phyloP scores from a whole-genome alignment of 306 rosid species.

The Hippophae tibetana region DNA sequence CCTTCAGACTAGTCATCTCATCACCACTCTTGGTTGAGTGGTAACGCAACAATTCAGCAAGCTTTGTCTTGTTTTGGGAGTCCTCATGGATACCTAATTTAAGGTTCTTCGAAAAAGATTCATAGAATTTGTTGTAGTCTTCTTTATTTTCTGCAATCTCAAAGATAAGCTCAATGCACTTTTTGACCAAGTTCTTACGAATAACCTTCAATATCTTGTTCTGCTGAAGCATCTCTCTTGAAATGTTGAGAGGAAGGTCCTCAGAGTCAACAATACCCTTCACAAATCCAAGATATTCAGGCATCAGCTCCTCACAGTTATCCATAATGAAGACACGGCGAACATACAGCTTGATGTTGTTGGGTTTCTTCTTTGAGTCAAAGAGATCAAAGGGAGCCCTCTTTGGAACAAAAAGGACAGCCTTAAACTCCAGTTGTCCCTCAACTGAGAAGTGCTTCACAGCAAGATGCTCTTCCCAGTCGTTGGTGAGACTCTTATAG shows the following conservation, averaged over 20 bases:
- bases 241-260: constrained; percentile 88
- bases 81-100: constrained; percentile 86
- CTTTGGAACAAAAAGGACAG: constrained; percentile 83
- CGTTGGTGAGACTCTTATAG: constrained; percentile 87
- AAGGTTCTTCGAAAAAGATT: constrained; percentile 84
- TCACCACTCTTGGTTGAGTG: constrained; percentile 92
- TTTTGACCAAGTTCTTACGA: constrained; percentile 81
- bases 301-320: constrained; percentile 93
- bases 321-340: constrained; percentile 94
- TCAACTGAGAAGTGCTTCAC: constrained; percentile 98
- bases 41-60: constrained; percentile 77
- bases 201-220: constrained; percentile 89
- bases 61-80: constrained; percentile 64
- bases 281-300: constrained; percentile 71
- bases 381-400: constrained; percentile 92
- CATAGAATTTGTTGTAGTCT: constrained; percentile 81
- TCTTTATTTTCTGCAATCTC: constrained; percentile 97
- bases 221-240: constrained; percentile 84
- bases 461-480: constrained; percentile 88
- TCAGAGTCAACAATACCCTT: constrained; percentile 97
- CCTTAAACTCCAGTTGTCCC: constrained; percentile 93
- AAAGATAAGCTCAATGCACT: constrained; percentile 73
- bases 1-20: constrained; percentile 84
- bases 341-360: constrained; percentile 79
- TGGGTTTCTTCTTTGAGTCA: constrained; percentile 90